Evolutionary conservation across 768 basidiomycete genomes (phyloP).

Genomic region (Hydnomerulius pinastri): DNA sequence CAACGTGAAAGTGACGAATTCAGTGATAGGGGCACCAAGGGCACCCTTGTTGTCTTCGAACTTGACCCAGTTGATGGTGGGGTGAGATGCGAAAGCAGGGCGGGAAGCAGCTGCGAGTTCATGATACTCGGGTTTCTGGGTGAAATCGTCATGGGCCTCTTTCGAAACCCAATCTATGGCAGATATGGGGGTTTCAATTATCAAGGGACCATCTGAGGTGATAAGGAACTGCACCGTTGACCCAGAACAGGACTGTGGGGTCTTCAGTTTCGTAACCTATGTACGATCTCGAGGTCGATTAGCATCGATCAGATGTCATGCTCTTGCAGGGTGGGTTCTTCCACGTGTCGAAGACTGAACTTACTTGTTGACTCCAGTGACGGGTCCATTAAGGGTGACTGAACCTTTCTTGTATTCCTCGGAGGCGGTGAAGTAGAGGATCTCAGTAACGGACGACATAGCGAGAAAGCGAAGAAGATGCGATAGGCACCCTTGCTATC

Average conservation of each 20-base stretch:
- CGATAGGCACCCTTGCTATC: background rate
- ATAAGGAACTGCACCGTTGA: slow-evolving; percentile 17
- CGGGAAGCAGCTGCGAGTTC: slow-evolving; percentile 1
- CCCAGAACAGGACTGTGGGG: slow-evolving; percentile 25
- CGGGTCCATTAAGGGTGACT: slow-evolving; percentile 14
- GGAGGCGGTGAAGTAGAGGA: slow-evolving; percentile 27
- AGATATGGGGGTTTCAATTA: slow-evolving; percentile 5
- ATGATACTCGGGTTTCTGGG: slow-evolving; percentile 9
- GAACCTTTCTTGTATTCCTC: slow-evolving; percentile 19
- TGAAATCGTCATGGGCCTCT: slow-evolving; percentile 14
- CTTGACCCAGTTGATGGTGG: slow-evolving; percentile 16
- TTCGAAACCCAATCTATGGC: slow-evolving; percentile 29
- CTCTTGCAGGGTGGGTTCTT: background rate
- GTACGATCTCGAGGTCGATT: slow-evolving; percentile 24
- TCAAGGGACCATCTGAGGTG: no score
- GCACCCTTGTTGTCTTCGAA: slow-evolving; percentile 22
- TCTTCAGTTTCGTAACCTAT: slow-evolving; percentile 32
- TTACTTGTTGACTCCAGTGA: slow-evolving; percentile 21
- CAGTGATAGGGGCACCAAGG: slow-evolving; percentile 30
- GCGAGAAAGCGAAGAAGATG: slow-evolving; percentile 1
- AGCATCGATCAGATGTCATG: slow-evolving; percentile 8
- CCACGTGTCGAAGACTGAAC: background rate
- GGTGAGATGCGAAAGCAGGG: slow-evolving; percentile 19
- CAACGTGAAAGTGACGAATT: slow-evolving; percentile 36
- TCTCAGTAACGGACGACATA: slow-evolving; percentile 29